Evolutionary conservation across 2,329 filamentous ascomycete genomes (phyloP).

Genomic region (Neopestalotiopsis clavispora): DNA sequence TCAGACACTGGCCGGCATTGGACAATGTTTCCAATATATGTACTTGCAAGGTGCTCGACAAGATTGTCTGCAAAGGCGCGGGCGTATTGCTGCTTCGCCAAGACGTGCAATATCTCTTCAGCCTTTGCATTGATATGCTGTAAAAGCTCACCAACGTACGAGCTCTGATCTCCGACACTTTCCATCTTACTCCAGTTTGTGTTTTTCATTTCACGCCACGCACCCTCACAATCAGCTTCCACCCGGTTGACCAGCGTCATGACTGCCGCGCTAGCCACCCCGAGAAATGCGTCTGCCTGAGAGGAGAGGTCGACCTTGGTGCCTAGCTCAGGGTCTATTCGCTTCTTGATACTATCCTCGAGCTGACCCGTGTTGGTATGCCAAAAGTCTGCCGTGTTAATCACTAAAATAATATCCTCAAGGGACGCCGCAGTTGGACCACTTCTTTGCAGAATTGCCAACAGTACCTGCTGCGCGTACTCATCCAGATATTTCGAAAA

Average conservation of each 20-base stretch:
- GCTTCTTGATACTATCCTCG: slow-evolving; percentile 91
- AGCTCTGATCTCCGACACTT: slow-evolving; percentile 89
- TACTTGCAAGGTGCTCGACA: slow-evolving; percentile 82
- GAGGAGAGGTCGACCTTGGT: slow-evolving; percentile 85
- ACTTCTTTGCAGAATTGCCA: slow-evolving; percentile 69
- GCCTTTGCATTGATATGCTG: slow-evolving; percentile 73
- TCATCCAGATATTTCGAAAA: slow-evolving; percentile 94
- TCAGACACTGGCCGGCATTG: slow-evolving; percentile 91
- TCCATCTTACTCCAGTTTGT: slow-evolving; percentile 95
- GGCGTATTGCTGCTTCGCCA: slow-evolving; percentile 92
- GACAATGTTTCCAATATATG: slow-evolving; percentile 83
- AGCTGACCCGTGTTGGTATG: slow-evolving; percentile 91
- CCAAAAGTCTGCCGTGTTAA: slow-evolving; percentile 98
- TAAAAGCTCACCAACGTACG: slow-evolving; percentile 85
- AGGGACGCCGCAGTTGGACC: slow-evolving; percentile 59
- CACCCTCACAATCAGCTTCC: slow-evolving; percentile 80
- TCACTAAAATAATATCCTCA: slow-evolving; percentile 81
- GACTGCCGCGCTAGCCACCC: slow-evolving; percentile 87
- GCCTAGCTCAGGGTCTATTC: slow-evolving; percentile 80
- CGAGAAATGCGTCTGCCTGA: slow-evolving; percentile 93
- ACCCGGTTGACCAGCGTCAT: slow-evolving; percentile 83
- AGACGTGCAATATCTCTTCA: slow-evolving; percentile 74
- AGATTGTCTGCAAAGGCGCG: slow-evolving; percentile 94
- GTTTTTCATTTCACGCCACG: slow-evolving; percentile 97
- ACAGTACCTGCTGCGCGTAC: slow-evolving; percentile 90